Evolutionary conservation across 2,329 filamentous ascomycete genomes (phyloP), one percentile per base, ranked within the genome.

Genomic region (Microsporum audouinii): DNA sequence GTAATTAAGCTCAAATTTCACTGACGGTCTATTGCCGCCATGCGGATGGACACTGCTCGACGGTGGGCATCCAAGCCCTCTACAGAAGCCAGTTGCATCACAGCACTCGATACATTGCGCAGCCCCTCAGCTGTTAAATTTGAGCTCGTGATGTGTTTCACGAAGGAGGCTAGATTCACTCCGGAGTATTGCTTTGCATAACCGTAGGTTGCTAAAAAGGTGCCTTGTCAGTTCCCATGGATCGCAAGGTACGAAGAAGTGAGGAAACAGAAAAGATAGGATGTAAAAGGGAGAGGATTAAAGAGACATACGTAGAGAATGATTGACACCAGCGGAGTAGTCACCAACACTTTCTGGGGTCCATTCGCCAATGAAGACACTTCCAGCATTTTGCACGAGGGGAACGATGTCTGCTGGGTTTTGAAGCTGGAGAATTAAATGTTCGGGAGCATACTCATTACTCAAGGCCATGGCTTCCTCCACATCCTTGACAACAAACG

Each of bases 101-200:
- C 94, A 3, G 94, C 91, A 59, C 80, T 78, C 38, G 92, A 90
- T 1, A 99, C 88, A 69, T 95, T 94, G 68, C 82, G 82, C 64
- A 99, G 78, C 27, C 94, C 94, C 69, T 96, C 83, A 17, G 86
- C 84, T 0, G 90, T 95, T 64, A 99, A 81, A 73, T 95, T 89
- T 0, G 91, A 90, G 77, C 89, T 94, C 41, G 94, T 99, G 70
- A 99, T 96, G 79, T 97, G 91, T 79, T 99, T 99, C 73, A 96
- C 83, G 76, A 96, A 99, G 1, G 92, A 97, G 36, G 84, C 90
- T 4, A 99, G 83, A 74, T 96, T 99, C 71, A 99, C 94, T 59
- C 94, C 94, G 4, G 91, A 96, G 78, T 99, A 99, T 75, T 99
- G 94, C 77, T 95, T 96, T 57, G 94, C 94, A 70, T 95, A 99